Evolutionary conservation across 768 basidiomycete genomes (phyloP), one percentile per base, ranked within the genome.

Genomic region (Tulasnella sp.): DNA sequence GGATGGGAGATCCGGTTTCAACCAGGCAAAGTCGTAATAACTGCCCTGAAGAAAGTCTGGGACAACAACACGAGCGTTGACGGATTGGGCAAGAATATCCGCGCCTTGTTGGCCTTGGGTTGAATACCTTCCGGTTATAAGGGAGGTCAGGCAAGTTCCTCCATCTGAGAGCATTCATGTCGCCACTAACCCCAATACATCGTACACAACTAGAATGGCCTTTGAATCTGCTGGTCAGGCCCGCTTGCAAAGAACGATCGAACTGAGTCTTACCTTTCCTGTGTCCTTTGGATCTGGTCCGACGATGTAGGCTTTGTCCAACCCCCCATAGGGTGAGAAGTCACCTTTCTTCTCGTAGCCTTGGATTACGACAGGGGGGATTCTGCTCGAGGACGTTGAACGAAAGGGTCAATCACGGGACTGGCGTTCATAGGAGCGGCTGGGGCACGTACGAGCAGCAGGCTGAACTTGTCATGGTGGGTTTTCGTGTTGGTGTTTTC

Each of bases 41-140:
- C 16, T 14, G 74, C 46, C 74, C 40, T 40, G 40, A n/a, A 74
- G 27, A 14, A 74, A 74, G 39, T 74, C 74, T 40, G 74, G 74
- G n/a, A 74, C 31, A 46, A 74, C 46, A 31, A 74, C 74, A 18
- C 40, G 74, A 31, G 74, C 74, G 40, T 46, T 42, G 74, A 74
- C 40, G 4, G 74, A 74, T 4, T 42, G 74, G 16, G 74, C 74
- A 16, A 74, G 74, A 46, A 74, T 74, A 46, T 74, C 74, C 9
- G 74, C 74, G 40, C 74, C 74, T 74, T 74, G 74, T 16, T 44
- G 12, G 27, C 27, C 46, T 38, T 74, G 74, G 3, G 39, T n/a
- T 74, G 46, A 36, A 74, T 74, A 74, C 14, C 74, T 74, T 39
- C 14, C 9, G 74, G 46, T 38, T 4, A n/a, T 39, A 19, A 16